phyloP scores from a whole-genome alignment of 2,329 filamentous ascomycete species.

The Aspergillus neoniger region DNA sequence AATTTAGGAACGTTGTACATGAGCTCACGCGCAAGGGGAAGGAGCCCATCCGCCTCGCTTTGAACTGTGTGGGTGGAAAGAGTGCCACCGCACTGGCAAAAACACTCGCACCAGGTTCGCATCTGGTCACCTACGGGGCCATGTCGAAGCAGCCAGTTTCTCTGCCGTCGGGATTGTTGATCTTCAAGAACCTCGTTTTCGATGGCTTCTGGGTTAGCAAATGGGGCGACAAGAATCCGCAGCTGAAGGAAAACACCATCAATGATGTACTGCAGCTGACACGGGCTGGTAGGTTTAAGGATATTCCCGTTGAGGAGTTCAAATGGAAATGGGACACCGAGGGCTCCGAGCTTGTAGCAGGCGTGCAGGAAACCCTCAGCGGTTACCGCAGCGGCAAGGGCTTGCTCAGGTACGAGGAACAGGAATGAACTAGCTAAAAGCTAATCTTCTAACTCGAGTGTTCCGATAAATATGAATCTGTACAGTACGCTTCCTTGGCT shows the following conservation, averaged over 20 bases:
- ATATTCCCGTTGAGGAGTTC: constrained; percentile 79
- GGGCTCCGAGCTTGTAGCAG: constrained; percentile 66
- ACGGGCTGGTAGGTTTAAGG: constrained; percentile 73
- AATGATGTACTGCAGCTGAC: constrained; percentile 78
- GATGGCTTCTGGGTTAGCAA: constrained; percentile 92
- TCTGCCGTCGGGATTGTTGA: constrained; percentile 79
- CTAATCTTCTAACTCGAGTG: neutral
- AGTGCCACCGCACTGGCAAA: constrained; percentile 77
- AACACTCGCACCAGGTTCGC: constrained; percentile 66
- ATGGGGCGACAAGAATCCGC: constrained; percentile 77
- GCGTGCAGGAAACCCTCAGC: constrained; percentile 78
- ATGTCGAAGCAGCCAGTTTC: constrained; percentile 88
- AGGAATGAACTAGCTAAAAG: constrained; percentile 27
- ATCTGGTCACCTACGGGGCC: constrained; percentile 90
- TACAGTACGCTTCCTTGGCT: neutral
- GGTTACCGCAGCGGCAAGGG: constrained; percentile 88
- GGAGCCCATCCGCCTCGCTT: constrained; percentile 71
- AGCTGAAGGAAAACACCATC: constrained; percentile 77
- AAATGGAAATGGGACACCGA: constrained; percentile 82
- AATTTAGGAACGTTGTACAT: constrained; percentile 54
- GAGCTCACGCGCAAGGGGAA: constrained; percentile 72
- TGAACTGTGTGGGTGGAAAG: constrained; percentile 95
- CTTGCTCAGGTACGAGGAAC: constrained; percentile 74
- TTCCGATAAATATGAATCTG: neutral
- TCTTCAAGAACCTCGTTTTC: constrained; percentile 89